Conservation (phyloP, 208 protist genomes). For the Porcisia hertigi region DNA sequence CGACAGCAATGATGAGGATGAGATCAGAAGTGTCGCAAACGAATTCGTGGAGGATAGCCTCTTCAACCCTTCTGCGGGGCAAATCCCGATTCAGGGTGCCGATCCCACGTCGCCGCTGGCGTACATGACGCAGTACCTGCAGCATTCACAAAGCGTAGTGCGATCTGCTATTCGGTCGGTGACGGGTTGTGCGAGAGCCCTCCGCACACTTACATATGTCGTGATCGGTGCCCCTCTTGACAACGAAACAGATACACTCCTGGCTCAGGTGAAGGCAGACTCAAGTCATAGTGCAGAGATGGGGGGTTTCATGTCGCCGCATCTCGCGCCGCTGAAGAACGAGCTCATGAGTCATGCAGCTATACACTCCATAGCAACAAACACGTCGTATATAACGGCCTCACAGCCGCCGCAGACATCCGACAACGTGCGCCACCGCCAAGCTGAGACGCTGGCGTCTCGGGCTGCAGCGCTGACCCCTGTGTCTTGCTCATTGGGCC, state of each 20-base stretch:
- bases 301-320: background rate
- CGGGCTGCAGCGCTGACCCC: background rate
- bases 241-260: slow-evolving; percentile 7
- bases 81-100: background rate
- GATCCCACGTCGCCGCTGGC: background rate
- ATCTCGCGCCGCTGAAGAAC: background rate
- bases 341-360: background rate
- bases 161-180: background rate
- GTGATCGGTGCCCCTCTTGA: slow-evolving; percentile 7
- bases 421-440: background rate
- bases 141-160: slow-evolving; percentile 14
- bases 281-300: background rate
- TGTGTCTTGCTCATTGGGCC: background rate
- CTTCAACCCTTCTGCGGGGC: background rate
- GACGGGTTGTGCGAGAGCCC: background rate
- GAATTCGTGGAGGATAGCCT: background rate
- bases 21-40: background rate
- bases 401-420: background rate
- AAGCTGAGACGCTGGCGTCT: background rate
- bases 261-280: slow-evolving; percentile 3
- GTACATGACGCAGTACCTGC: slow-evolving; percentile 3
- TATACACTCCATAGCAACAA: background rate
- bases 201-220: slow-evolving; percentile 12
- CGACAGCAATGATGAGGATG: background rate
- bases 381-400: background rate